phyloP scores from a whole-genome alignment of 192 early-diverging fungal genomes.

The Haplosporangium gracile region DNA sequence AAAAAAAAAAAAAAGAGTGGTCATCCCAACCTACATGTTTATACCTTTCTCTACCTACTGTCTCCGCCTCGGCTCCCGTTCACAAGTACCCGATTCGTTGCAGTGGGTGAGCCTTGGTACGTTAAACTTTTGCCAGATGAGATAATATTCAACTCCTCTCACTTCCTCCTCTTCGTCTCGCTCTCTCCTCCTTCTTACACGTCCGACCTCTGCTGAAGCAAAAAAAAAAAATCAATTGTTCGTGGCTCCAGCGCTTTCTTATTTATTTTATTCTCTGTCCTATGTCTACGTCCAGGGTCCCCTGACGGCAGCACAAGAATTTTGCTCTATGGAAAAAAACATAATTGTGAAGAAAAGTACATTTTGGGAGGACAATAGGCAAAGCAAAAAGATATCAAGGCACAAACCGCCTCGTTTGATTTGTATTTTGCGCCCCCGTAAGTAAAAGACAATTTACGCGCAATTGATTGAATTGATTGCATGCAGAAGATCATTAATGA shows the following conservation, averaged over 20 bases:
- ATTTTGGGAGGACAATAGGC: not conserved
- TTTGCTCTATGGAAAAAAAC: not conserved
- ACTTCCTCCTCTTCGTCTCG: not conserved
- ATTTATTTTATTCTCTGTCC: not conserved
- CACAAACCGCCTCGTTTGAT: not conserved
- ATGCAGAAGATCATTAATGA: constrained; percentile 1
- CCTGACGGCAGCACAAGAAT: not conserved
- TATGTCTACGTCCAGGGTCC: not conserved
- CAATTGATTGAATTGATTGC: too few species aligned
- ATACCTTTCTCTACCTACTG: not conserved
- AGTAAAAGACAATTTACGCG: too few species aligned
- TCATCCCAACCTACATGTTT: not conserved
- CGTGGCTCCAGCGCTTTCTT: not conserved
- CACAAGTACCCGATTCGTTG: not conserved
- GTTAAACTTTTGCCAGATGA: constrained; percentile 6
- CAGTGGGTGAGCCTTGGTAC: not conserved
- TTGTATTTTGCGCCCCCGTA: too few species aligned
- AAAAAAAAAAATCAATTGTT: not conserved
- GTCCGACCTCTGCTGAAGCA: not conserved
- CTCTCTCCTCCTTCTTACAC: not conserved
- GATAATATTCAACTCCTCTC: not conserved
- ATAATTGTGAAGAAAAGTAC: not conserved
- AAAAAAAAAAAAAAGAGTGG: not conserved
- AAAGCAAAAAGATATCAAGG: not conserved
- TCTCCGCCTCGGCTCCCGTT: constrained; percentile 7